Conservation (phyloP, 805 yeast species). For the Yamadazyma endophytica region DNA sequence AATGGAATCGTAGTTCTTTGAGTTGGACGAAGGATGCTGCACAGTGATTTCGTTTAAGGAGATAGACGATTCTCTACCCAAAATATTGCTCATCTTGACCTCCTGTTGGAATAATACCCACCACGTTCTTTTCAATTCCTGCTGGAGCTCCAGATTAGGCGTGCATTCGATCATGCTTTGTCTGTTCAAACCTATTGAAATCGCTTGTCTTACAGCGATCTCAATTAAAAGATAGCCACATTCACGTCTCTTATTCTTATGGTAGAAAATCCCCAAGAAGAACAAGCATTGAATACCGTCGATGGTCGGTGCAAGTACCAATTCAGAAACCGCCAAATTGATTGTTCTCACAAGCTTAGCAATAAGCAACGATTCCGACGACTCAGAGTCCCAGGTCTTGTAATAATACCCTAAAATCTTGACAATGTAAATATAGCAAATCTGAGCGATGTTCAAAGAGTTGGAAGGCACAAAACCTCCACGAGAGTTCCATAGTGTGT, state of each 20-base stretch:
- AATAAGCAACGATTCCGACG: neutral
- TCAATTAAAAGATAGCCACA: conserved; percentile 6
- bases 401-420: conserved; percentile 2
- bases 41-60: conserved; percentile 1
- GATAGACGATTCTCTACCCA: conserved; percentile 5
- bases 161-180: conserved; percentile 3
- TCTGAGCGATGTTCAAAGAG: conserved; percentile 1
- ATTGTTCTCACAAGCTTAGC: neutral
- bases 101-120: conserved; percentile 45
- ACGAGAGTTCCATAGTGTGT: conserved; percentile 2
- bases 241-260: conserved; percentile 5
- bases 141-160: conserved; percentile 8
- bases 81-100: conserved; percentile 1
- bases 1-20: too few relatives aligned
- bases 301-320: conserved; percentile 1
- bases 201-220: conserved; percentile 4
- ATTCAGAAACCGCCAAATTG: conserved; percentile 1
- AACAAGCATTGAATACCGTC: conserved; percentile 1
- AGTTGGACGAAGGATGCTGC: neutral
- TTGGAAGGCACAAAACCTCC: neutral
- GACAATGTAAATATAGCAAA: conserved; percentile 3
- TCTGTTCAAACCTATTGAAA: conserved; percentile 7
- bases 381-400: neutral
- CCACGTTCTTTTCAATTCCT: conserved; percentile 35
- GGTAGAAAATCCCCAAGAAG: neutral